Base-by-base conservation (phyloP, 192 early-diverging fungal species). In the Coemansia sp. region DNA sequence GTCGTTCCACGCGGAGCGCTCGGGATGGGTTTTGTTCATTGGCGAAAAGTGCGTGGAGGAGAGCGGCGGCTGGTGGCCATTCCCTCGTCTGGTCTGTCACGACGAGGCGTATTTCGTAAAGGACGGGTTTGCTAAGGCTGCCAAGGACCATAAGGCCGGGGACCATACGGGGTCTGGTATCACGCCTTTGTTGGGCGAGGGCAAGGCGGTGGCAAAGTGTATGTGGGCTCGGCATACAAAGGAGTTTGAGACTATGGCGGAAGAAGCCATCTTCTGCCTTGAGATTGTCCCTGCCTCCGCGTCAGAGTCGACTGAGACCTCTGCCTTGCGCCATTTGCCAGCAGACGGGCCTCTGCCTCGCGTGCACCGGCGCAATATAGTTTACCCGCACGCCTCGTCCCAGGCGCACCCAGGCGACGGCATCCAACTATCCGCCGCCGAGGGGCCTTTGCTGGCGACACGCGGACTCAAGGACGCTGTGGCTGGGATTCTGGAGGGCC, bases 261-360 rank as follows among this genome's bases (percentile, higher is more conserved):
- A 82, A 16, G 86, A 92, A 16, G 83, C 86, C 38, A 86, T 96
- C 40, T 89, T 93, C 63, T 96, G 95, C 64, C 68, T 90, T 39
- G 84, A 90, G 62, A 69, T 75, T 21, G 75, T 67, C 2, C 9
- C 67, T 4, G 78, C 55, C 17, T 58, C 55, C 1, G 55, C 32
- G 7, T 58, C 55, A 14, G 55, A 58, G 30, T 58, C 66, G 49
- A 74, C 77, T 59, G 42, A 68, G 11, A 57, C 50, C 10, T 33
- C 42, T 13, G 43, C 39, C 32, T 64, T 67, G 10, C 77, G 61
- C 57, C 64, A 13, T 47, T 32, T 61, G 38, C 14, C 39, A 4
- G 10, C 33, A n/a, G 74, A 32, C 57, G 13, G 28, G 32, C 30
- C 47, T 4, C 3, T 57, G 21, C 35, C 32, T 14, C 44, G 44